A percentile compares a stretch with the other conserved stretches of the same genome.
phyloP scores from a whole-genome alignment of 2,329 filamentous ascomycete genomes.

The Trichoderma arundinaceum region DNA sequence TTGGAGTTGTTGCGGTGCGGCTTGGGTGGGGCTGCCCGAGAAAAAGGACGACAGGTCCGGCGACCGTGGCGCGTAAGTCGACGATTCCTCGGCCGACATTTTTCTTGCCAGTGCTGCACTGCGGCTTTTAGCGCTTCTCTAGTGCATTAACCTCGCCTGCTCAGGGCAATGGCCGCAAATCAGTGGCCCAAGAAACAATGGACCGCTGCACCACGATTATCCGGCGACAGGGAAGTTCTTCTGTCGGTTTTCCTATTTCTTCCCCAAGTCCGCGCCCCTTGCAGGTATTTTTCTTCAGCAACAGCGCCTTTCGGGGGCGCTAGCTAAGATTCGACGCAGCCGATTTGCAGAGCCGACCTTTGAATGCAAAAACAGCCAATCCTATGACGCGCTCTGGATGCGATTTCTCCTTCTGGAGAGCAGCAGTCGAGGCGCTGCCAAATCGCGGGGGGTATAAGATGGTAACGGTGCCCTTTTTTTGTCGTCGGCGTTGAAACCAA shows the following conservation, averaged over 20 bases:
- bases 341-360: not conserved
- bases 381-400: not conserved
- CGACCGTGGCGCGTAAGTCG: slow-evolving; percentile 61
- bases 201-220: slow-evolving; percentile 16
- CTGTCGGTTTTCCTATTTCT: slow-evolving; percentile 13
- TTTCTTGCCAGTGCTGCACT: slow-evolving; percentile 32
- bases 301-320: not conserved
- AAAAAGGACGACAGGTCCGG: slow-evolving; percentile 65
- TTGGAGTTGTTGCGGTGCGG: slow-evolving; percentile 44
- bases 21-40: slow-evolving; percentile 47
- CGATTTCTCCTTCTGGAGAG: not conserved
- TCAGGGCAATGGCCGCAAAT: slow-evolving; percentile 23
- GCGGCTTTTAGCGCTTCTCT: slow-evolving; percentile 18
- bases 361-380: not conserved
- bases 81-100: slow-evolving; percentile 55
- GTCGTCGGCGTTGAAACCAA: not conserved
- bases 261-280: slow-evolving; percentile 11
- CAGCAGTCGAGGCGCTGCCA: not conserved
- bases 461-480: not conserved
- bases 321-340: not conserved
- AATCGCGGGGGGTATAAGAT: not conserved
- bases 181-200: slow-evolving; percentile 12
- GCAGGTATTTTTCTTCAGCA: slow-evolving; percentile 20
- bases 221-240: slow-evolving; percentile 9
- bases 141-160: slow-evolving; percentile 25